Evolutionary conservation across 1,284 basidiomycete genomes (phyloP).

Genomic region (Trichosporon ovoides): DNA sequence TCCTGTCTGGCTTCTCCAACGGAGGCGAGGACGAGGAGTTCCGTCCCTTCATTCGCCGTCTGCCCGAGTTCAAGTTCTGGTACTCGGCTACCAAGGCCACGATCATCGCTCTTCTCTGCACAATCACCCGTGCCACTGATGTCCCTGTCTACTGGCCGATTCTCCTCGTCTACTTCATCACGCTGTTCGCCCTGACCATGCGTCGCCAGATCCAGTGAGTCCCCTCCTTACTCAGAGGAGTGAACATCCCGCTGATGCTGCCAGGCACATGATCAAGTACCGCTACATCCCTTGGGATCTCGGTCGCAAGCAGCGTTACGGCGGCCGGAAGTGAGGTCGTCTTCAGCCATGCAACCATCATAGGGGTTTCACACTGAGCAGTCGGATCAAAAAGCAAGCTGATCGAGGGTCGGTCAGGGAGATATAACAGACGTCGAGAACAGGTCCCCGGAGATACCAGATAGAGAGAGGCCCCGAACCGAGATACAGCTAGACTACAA

Average conservation of each 20-base stretch:
- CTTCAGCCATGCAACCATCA: neutral
- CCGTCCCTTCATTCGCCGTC: conserved; percentile 87
- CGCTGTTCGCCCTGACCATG: conserved; percentile 84
- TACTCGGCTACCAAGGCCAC: conserved; percentile 86
- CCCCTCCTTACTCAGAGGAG: neutral
- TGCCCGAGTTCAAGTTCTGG: conserved; percentile 70
- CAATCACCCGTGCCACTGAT: conserved; percentile 75
- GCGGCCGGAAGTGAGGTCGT: conserved; percentile 35
- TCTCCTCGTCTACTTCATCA: conserved; percentile 85
- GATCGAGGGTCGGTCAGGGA: neutral
- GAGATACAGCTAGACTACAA: conserved; percentile 16
- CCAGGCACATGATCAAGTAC: conserved; percentile 97
- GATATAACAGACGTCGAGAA: neutral
- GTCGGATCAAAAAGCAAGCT: neutral
- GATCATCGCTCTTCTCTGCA: conserved; percentile 69
- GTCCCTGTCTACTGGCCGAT: conserved; percentile 99
- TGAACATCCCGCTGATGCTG: neutral
- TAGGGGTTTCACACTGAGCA: neutral
- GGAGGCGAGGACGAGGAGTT: conserved; percentile 69
- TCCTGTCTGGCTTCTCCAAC: conserved; percentile 41
- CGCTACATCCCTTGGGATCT: conserved; percentile 59
- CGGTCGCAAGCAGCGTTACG: conserved; percentile 44
- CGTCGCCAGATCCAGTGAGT: conserved; percentile 85
- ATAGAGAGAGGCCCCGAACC: neutral
- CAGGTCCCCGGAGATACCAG: neutral